A percentile compares a stretch with the other conserved stretches of the same genome.
phyloP scores from a whole-genome alignment of 805 yeast genomes.

The Kodamaea restingae region DNA sequence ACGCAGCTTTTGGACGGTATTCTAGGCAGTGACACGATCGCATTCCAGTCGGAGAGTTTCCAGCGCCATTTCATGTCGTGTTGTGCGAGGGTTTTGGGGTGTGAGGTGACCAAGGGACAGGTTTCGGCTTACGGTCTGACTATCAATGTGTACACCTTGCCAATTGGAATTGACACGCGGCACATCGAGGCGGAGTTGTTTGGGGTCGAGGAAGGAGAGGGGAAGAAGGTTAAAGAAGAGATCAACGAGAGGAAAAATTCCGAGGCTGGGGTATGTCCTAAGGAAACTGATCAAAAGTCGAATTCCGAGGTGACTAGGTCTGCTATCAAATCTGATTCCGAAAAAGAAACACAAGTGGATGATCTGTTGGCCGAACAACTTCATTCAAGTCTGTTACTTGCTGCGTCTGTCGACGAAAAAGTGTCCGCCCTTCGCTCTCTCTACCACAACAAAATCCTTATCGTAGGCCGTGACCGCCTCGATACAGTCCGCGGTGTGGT shows the following conservation, averaged over 20 bases:
- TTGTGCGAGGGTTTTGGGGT: conserved; percentile 82
- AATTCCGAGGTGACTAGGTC: too few relatives aligned
- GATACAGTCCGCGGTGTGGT: conserved; percentile 91
- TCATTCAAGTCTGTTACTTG: too few relatives aligned
- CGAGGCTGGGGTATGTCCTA: background rate
- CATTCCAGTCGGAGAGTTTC: conserved; percentile 82
- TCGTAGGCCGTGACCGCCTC: conserved; percentile 90
- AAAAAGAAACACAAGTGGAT: too few relatives aligned
- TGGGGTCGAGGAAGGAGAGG: background rate
- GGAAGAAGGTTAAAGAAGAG: background rate
- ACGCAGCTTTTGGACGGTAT: conserved; percentile 81
- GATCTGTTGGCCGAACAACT: too few relatives aligned
- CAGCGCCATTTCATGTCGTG: conserved; percentile 89
- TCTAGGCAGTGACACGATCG: conserved; percentile 83
- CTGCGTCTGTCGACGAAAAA: conserved; percentile 50
- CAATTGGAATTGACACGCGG: conserved; percentile 84
- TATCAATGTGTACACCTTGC: conserved; percentile 69
- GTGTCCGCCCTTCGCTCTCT: conserved; percentile 60
- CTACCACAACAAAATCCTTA: conserved; percentile 65
- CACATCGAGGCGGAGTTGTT: conserved; percentile 64
- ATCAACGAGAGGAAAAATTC: too few relatives aligned
- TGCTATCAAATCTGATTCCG: too few relatives aligned
- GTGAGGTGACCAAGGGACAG: conserved; percentile 56
- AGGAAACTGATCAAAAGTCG: too few relatives aligned
- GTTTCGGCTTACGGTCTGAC: conserved; percentile 74